Percentiles rank a stretch among this genome's conserved stretches.
Evolutionary conservation across 1,139 yeast genomes (phyloP).

Genomic region (Debaryomyces fabryi): DNA sequence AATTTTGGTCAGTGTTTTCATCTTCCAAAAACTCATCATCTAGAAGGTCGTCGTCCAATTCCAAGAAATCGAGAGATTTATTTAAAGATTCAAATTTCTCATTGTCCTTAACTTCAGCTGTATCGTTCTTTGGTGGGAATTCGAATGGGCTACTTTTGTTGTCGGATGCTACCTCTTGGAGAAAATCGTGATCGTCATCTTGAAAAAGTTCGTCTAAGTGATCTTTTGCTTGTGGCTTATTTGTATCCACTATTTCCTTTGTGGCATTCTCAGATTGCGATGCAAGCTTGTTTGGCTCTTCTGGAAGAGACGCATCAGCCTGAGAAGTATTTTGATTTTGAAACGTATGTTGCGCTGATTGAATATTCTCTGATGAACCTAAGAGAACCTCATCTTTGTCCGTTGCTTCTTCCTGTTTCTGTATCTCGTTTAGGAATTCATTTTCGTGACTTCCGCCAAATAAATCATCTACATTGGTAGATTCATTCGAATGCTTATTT

Average conservation of each 20-base stretch:
- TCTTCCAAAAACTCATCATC: conserved; percentile 29
- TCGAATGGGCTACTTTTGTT: background rate
- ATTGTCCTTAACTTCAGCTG: background rate
- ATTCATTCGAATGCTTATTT: background rate
- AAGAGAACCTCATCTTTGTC: background rate
- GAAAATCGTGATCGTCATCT: background rate
- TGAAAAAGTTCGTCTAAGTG: background rate
- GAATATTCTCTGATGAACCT: conserved; percentile 1
- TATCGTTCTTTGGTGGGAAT: background rate
- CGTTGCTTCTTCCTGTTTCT: background rate
- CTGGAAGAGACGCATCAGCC: background rate
- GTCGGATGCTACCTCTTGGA: background rate
- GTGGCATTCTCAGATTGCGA: background rate
- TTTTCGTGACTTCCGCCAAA: conserved; percentile 20
- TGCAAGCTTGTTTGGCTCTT: background rate
- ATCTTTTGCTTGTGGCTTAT: background rate
- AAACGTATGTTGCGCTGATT: background rate
- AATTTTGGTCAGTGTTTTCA: conserved; percentile 21
- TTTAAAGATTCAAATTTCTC: background rate
- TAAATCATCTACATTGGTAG: conserved; percentile 16
- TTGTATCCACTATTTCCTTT: background rate
- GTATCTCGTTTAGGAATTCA: conserved; percentile 17
- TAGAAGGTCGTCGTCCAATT: conserved; percentile 52
- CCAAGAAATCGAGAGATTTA: conserved; percentile 37
- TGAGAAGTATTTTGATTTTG: background rate